Evolutionary conservation across 495 filamentous ascomycete species (phyloP), one percentile per base, ranked within the genome.

Genomic region (Penicillium pulvis): DNA sequence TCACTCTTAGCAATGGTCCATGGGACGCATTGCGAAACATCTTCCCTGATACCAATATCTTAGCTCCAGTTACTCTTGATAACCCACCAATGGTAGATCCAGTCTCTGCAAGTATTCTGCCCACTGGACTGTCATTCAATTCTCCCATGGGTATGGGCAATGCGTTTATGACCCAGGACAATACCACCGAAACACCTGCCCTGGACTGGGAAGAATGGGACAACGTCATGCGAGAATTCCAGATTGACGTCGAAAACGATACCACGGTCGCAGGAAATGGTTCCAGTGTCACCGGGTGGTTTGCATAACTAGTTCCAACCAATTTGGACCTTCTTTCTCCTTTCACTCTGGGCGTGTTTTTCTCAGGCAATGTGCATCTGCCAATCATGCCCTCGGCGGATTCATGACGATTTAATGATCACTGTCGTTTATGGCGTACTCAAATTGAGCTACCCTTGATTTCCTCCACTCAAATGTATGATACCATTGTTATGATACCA

Each of bases 141-240:
- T 26, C 50, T 28, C 50, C 17, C 17, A 31, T 28, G 11, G 45
- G 19, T 0, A 51, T 44, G 33, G 44, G 41, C 17, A 54, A 65
- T 44, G 51, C 53, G n/a, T 58, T 63, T 39, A 61, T 60, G 41
- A 63, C 48, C 6, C 61, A 63, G 24, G 28, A 53, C 12, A 30
- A 28, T 14, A 35, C 60, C 6, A 44, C 63, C 1, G 57, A 57
- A 1, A 24, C 42, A 44, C 45, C 54, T 11, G 31, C 54, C 14
- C 59, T 75, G 24, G 70, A 65, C 45, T 77, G 78, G 76, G 74
- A 77, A 28, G 75, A 79, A 26, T 81, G 79, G 75, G 78, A 80
- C 47, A 71, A 77, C 26, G 79, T 81, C 30, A 77, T 81, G 74
- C 75, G 75, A 5, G 78, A 82, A 31, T 82, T 79, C 55, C 73